Conservation (phyloP, 192 early-diverging fungal species). For the Podila clonocystis region DNA sequence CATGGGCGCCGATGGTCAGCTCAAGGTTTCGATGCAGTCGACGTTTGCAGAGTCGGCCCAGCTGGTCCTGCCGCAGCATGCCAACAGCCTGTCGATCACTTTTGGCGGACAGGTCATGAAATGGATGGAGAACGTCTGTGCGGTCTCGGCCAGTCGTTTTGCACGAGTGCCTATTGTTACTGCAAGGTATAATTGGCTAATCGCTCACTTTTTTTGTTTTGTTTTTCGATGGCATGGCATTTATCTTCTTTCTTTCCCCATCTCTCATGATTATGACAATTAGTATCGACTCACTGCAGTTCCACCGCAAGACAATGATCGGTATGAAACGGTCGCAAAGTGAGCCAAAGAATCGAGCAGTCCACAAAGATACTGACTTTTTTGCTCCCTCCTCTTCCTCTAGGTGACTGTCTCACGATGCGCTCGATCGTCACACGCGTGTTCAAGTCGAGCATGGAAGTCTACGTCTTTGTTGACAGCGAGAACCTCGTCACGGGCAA, state of each 20-base stretch:
- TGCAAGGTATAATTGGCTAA: conserved; percentile 54
- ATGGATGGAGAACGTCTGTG: conserved; percentile 75
- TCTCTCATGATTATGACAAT: too few species aligned
- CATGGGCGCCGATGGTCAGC: conserved; percentile 6
- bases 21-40: conserved; percentile 44
- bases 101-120: conserved; percentile 80
- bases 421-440: conserved; percentile 63
- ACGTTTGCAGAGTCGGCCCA: conserved; percentile 71
- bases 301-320: conserved; percentile 61
- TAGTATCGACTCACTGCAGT: conserved; percentile 68
- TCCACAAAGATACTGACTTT: too few species aligned
- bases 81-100: conserved; percentile 71
- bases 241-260: too few species aligned
- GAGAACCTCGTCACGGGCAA: conserved; percentile 65
- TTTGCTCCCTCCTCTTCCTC: too few species aligned
- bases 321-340: conserved; percentile 16
- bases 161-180: conserved; percentile 64
- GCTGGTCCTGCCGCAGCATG: conserved; percentile 78
- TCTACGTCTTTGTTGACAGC: conserved; percentile 64
- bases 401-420: conserved; percentile 60
- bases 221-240: neutral
- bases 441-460: conserved; percentile 64
- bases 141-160: conserved; percentile 67
- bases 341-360: too few species aligned
- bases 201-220: neutral